These are phyloP conservation scores for Lachnellula suecica DNA, from an alignment of 2,329 filamentous ascomycete species.

Conservation along the genomic window DNA sequence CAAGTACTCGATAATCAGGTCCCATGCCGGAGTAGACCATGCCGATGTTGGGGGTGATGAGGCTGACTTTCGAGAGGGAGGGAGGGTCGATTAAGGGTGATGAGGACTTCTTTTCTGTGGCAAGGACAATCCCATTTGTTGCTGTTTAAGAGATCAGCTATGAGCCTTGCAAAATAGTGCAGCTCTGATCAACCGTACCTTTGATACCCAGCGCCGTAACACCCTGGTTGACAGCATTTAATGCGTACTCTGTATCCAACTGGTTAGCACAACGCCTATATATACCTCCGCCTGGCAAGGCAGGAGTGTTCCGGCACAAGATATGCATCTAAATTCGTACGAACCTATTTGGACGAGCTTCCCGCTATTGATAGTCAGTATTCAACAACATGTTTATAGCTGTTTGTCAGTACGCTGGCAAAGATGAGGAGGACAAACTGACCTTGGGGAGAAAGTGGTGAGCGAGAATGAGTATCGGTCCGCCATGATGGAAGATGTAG, in stretches of 20 bases:
- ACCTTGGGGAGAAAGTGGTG: slow-evolving; percentile 99
- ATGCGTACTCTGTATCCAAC: slow-evolving; percentile 78
- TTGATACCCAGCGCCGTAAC: slow-evolving; percentile 98
- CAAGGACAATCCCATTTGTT: slow-evolving; percentile 97
- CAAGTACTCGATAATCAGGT: slow-evolving; percentile 94
- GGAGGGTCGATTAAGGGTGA: slow-evolving; percentile 94
- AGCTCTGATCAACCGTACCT: slow-evolving; percentile 53
- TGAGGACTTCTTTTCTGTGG: slow-evolving; percentile 99
- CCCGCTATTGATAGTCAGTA: slow-evolving; percentile 59
- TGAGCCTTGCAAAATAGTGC: background rate
- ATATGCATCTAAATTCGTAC: slow-evolving; percentile 20
- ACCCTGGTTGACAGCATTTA: slow-evolving; percentile 98
- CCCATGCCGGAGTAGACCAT: slow-evolving; percentile 99
- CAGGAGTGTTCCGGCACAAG: slow-evolving; percentile 4
- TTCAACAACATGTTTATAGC: slow-evolving; percentile 6
- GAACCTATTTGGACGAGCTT: slow-evolving; percentile 98
- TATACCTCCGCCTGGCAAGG: slow-evolving; percentile 13
- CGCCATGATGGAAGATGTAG: too few relatives aligned
- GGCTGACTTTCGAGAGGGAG: slow-evolving; percentile 94
- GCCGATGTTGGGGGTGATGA: slow-evolving; percentile 98
- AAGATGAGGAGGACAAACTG: slow-evolving; percentile 41
- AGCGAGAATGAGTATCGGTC: slow-evolving; percentile 99
- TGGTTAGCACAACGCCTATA: slow-evolving; percentile 16
- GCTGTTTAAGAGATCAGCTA: slow-evolving; percentile 50
- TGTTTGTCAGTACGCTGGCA: slow-evolving; percentile 12